These are phyloP conservation scores for Fusarium nodosum DNA, from an alignment of 2,329 filamentous ascomycete genomes.

Conservation along the genomic window DNA sequence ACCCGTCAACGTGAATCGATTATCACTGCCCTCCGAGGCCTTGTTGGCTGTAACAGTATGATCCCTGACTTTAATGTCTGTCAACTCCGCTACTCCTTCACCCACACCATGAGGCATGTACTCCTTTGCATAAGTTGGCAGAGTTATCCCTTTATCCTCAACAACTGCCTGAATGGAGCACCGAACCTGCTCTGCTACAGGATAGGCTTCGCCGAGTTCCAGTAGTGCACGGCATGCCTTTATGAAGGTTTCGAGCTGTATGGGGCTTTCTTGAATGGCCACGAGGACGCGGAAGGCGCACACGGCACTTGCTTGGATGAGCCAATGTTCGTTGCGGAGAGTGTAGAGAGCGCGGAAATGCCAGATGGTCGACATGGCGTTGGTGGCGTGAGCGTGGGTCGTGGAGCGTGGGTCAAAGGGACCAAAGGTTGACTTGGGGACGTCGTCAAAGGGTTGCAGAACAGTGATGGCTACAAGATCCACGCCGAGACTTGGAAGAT, in stretches of 20 bases:
- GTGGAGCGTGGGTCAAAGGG: slow-evolving; percentile 22
- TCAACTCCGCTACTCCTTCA: slow-evolving; percentile 13
- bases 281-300: slow-evolving; percentile 33
- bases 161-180: slow-evolving; percentile 23
- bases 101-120: slow-evolving; percentile 11
- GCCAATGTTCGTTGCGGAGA: slow-evolving; percentile 27
- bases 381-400: slow-evolving; percentile 29
- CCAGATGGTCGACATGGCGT: slow-evolving; percentile 40
- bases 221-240: slow-evolving; percentile 32
- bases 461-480: slow-evolving; percentile 31
- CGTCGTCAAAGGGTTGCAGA: slow-evolving; percentile 25
- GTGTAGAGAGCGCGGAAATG: slow-evolving; percentile 34
- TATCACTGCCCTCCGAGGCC: neutral
- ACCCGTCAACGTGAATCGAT: slow-evolving; percentile 11
- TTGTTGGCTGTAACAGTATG: slow-evolving; percentile 28
- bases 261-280: slow-evolving; percentile 20
- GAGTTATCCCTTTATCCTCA: slow-evolving; percentile 12
- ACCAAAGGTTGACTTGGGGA: slow-evolving; percentile 29
- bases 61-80: slow-evolving; percentile 27
- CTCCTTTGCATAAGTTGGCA: slow-evolving; percentile 25
- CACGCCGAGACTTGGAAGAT: slow-evolving; percentile 5
- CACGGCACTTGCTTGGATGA: slow-evolving; percentile 26
- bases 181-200: slow-evolving; percentile 25
- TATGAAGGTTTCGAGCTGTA: slow-evolving; percentile 35
- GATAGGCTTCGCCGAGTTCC: slow-evolving; percentile 28